These are phyloP conservation scores for Saccharomyces mikatae DNA, from an alignment of 805 yeast species.

Conservation along the genomic window DNA sequence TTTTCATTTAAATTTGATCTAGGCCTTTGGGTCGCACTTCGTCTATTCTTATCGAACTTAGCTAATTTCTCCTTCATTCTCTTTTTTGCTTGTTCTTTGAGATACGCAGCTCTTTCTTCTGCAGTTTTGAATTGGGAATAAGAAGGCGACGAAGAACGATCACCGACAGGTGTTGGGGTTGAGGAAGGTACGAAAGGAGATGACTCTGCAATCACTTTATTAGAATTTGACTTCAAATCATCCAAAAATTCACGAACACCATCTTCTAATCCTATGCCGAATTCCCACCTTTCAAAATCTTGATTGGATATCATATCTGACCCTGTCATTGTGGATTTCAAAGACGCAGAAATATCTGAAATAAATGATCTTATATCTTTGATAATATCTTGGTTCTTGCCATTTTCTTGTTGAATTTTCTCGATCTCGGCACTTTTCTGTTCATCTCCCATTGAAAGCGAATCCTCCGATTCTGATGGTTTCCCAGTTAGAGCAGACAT, in stretches of 20 bases:
- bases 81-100: conserved; percentile 73
- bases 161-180: conserved; percentile 2
- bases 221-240: conserved; percentile 36
- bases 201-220: conserved; percentile 2
- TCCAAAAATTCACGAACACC: conserved; percentile 55
- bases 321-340: conserved; percentile 28
- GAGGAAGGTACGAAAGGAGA: background rate
- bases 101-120: conserved; percentile 67
- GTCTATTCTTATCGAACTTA: conserved; percentile 59
- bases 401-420: conserved; percentile 42
- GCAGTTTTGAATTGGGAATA: conserved; percentile 33
- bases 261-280: conserved; percentile 66
- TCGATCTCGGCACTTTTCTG: conserved; percentile 35
- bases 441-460: conserved; percentile 1
- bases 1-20: background rate
- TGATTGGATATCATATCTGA: conserved; percentile 29
- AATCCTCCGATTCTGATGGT: conserved; percentile 1
- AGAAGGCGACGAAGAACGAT: background rate
- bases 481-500: conserved; percentile 77
- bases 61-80: conserved; percentile 83
- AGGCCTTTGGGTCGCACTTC: conserved; percentile 14
- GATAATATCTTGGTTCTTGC: conserved; percentile 52
- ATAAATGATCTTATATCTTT: conserved; percentile 68
- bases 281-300: conserved; percentile 68
- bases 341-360: conserved; percentile 43